These are phyloP conservation scores for Podaxis carcinomalis DNA, from an alignment of 768 basidiomycete genomes.

Conservation along the genomic window DNA sequence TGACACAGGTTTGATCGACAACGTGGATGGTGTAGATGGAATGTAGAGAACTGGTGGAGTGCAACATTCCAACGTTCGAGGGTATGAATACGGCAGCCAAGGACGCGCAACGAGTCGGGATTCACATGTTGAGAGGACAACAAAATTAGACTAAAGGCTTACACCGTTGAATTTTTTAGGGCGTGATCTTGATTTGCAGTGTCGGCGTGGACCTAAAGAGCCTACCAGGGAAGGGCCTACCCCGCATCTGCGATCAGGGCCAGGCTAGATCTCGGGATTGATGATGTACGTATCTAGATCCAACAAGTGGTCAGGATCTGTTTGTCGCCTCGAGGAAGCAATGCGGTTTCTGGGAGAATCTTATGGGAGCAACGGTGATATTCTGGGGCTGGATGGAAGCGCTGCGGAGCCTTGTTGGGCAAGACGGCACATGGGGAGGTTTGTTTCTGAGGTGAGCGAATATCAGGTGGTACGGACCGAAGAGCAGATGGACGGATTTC, in stretches of 20 bases:
- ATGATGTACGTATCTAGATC: background rate
- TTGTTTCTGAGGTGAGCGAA: background rate
- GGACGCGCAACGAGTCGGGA: background rate
- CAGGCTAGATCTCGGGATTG: conserved; percentile 1
- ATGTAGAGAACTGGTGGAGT: background rate
- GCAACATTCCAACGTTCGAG: conserved; percentile 8
- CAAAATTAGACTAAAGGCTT: background rate
- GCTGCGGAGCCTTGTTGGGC: background rate
- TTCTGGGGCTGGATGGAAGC: background rate
- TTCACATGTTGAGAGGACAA: background rate
- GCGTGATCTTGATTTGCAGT: conserved; percentile 5
- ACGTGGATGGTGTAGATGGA: background rate
- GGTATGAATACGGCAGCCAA: background rate
- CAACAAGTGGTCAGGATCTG: background rate
- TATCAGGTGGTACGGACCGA: conserved; percentile 4
- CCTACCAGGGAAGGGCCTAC: background rate
- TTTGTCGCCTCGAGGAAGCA: conserved; percentile 5
- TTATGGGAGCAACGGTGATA: background rate
- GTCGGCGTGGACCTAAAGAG: background rate
- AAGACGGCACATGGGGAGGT: background rate
- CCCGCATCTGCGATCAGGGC: conserved; percentile 12
- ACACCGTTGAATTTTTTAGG: background rate
- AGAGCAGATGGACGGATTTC: conserved; percentile 7
- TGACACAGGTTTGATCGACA: conserved; percentile 8
- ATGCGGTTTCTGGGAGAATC: background rate